Percentiles rank a stretch among this genome's conserved stretches.
Evolutionary conservation across 768 basidiomycete species (phyloP).

Genomic region (Tulasnella sp.): DNA sequence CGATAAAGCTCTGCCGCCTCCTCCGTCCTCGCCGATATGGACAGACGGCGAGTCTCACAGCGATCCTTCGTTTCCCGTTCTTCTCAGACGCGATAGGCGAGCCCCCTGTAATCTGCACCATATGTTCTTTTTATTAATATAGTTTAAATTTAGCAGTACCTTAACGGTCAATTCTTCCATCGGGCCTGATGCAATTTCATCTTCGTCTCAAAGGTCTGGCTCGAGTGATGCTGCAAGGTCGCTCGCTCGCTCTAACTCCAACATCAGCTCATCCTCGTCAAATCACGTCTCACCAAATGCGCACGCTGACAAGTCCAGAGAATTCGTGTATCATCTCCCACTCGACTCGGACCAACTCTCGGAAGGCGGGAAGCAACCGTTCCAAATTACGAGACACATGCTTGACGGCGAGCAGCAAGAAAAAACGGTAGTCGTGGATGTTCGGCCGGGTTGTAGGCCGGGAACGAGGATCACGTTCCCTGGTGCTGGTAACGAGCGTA

Average conservation of each 20-base stretch:
- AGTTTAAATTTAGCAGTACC: too few relatives aligned
- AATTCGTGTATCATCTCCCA: conserved; percentile 58
- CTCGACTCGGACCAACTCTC: conserved; percentile 54
- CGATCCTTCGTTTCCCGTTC: not conserved
- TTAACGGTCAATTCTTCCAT: too few relatives aligned
- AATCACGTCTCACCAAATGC: too few relatives aligned
- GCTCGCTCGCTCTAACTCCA: too few relatives aligned
- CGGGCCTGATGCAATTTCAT: too few relatives aligned
- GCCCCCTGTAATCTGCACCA: not conserved
- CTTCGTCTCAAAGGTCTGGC: too few relatives aligned
- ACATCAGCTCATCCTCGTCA: too few relatives aligned
- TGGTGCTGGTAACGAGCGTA: conserved; percentile 49
- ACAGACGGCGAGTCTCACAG: not conserved
- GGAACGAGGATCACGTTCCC: conserved; percentile 53
- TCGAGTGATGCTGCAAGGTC: too few relatives aligned
- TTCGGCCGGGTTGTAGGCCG: conserved; percentile 50
- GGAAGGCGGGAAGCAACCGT: conserved; percentile 43
- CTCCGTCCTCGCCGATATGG: not conserved
- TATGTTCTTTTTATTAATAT: too few relatives aligned
- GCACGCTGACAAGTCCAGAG: conserved; percentile 22
- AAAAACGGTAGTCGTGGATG: conserved; percentile 45
- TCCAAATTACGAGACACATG: conserved; percentile 48
- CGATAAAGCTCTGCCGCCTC: conserved; percentile 9
- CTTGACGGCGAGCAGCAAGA: conserved; percentile 34
- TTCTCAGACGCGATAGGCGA: conserved; percentile 1